phyloP scores from a whole-genome alignment of 2,329 filamentous ascomycete genomes.

The Cercospora sp. region DNA sequence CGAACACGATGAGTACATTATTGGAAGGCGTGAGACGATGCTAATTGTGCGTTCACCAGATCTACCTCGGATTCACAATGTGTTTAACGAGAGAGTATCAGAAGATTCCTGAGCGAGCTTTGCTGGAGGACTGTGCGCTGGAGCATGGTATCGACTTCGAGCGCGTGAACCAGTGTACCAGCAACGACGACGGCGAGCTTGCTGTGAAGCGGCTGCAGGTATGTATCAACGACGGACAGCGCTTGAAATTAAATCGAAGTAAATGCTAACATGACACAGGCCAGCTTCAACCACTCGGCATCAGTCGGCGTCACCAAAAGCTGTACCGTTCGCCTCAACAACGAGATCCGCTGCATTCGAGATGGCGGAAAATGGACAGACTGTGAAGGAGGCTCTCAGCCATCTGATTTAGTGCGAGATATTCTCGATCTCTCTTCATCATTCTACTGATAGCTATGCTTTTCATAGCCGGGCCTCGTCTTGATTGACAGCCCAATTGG shows the following conservation, averaged over 20 bases:
- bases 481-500: not conserved
- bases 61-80: conserved; percentile 86
- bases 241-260: not conserved
- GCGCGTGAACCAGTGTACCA: conserved; percentile 77
- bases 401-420: conserved; percentile 73
- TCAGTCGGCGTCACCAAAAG: conserved; percentile 50
- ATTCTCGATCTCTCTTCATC: conserved; percentile 47
- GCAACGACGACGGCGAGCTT: conserved; percentile 70
- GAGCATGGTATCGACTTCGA: conserved; percentile 87
- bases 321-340: conserved; percentile 64
- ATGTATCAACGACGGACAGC: no score
- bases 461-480: not conserved
- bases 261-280: conserved; percentile 42
- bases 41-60: not conserved
- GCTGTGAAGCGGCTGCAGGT: conserved; percentile 54
- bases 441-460: conserved; percentile 14
- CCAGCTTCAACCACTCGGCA: conserved; percentile 65
- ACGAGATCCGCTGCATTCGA: conserved; percentile 79
- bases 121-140: conserved; percentile 83
- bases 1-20: no score
- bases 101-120: conserved; percentile 72
- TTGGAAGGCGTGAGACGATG: not conserved
- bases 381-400: conserved; percentile 67
- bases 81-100: conserved; percentile 77
- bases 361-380: conserved; percentile 78